A percentile compares a stretch with the other conserved stretches of the same genome.
Evolutionary conservation across 306 rosid species (phyloP).

Genomic region (Dalbergia oliveri): DNA sequence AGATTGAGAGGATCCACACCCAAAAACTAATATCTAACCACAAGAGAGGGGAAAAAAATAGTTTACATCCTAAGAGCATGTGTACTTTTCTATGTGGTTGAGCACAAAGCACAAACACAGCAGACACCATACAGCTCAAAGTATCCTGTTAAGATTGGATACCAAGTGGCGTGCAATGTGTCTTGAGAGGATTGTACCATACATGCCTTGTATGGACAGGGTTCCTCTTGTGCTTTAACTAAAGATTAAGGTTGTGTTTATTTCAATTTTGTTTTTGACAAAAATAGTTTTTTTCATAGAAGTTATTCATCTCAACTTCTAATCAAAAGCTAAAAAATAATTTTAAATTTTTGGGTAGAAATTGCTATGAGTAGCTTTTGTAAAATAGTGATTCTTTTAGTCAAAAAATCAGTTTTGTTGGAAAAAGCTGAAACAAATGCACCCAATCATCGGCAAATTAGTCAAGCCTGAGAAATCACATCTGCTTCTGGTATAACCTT

Average conservation of each 20-base stretch:
- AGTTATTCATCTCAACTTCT: too few species aligned
- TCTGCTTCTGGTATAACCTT: constrained; percentile 72
- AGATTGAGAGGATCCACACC: too few species aligned
- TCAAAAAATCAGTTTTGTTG: too few species aligned
- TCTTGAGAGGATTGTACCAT: constrained; percentile 2
- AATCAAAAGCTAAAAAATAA: too few species aligned
- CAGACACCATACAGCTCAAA: constrained; percentile 7
- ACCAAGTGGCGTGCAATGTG: constrained; percentile 1
- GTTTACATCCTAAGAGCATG: constrained; percentile 5
- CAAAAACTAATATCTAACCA: neutral
- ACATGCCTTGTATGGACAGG: constrained; percentile 23
- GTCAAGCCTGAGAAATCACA: constrained; percentile 40
- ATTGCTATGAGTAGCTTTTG: too few species aligned
- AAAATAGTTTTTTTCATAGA: too few species aligned
- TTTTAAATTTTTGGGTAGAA: too few species aligned
- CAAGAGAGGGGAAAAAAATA: neutral
- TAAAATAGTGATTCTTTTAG: too few species aligned
- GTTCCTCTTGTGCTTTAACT: constrained; percentile 11
- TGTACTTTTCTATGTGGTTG: constrained; percentile 15
- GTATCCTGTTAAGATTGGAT: neutral
- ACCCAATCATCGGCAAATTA: neutral
- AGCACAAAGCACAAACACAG: neutral
- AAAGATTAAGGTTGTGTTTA: neutral
- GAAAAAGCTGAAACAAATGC: too few species aligned
- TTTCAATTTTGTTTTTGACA: too few species aligned